These are phyloP conservation scores for Aspergillus piperis DNA, from an alignment of 2,329 filamentous ascomycete species.

Conservation along the genomic window DNA sequence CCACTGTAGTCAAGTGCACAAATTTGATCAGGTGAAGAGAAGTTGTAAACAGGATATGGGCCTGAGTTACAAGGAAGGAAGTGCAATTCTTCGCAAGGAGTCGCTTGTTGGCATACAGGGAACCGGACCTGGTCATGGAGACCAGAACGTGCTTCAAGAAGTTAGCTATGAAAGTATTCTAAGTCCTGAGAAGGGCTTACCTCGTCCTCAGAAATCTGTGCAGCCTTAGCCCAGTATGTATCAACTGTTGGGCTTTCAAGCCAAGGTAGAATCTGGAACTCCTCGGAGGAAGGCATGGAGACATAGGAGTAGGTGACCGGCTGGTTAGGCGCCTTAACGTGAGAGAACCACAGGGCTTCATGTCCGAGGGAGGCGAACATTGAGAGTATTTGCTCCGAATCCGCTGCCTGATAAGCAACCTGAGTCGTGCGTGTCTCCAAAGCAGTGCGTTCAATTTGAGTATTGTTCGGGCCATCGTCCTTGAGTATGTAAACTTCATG, in stretches of 20 bases:
- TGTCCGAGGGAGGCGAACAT: conserved; percentile 41
- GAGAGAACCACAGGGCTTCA: conserved; percentile 41
- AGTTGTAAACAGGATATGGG: conserved; percentile 89
- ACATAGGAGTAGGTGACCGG: conserved; percentile 37
- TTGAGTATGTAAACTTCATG: conserved; percentile 47
- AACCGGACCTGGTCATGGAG: conserved; percentile 73
- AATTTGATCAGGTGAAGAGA: conserved; percentile 93
- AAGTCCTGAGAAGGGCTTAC: conserved; percentile 26
- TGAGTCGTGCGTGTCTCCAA: conserved; percentile 37
- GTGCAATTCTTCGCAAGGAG: conserved; percentile 84
- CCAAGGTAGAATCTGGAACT: conserved; percentile 28
- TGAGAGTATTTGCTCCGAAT: conserved; percentile 38
- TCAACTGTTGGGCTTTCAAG: conserved; percentile 36
- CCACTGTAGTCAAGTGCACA: conserved; percentile 70
- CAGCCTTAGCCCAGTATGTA: conserved; percentile 42
- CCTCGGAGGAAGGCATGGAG: conserved; percentile 18
- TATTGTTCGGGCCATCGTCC: conserved; percentile 32
- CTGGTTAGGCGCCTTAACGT: conserved; percentile 26
- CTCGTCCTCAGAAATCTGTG: conserved; percentile 41
- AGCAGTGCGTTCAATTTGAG: conserved; percentile 35
- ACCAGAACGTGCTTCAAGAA: conserved; percentile 50
- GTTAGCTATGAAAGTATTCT: conserved; percentile 14
- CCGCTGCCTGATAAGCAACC: conserved; percentile 32
- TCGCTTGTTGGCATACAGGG: conserved; percentile 74
- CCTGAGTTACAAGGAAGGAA: conserved; percentile 78